Percentiles rank a stretch among this genome's conserved stretches.
Evolutionary conservation across 163 green algal species (phyloP).

Genomic region (Chlorella variabilis): DNA sequence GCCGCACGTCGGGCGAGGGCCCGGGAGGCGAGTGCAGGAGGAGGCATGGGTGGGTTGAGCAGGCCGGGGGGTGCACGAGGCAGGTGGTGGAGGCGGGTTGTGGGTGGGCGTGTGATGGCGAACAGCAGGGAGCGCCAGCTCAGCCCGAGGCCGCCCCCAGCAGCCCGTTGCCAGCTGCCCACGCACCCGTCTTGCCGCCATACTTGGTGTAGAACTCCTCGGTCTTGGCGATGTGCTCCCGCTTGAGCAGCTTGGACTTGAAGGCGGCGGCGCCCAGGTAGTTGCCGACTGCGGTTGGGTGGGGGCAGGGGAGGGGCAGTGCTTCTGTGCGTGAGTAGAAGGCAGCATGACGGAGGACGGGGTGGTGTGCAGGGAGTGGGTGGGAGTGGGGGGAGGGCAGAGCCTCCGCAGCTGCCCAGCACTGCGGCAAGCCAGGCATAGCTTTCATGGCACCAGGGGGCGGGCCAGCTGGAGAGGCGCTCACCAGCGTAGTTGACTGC

Average conservation of each 20-base stretch:
- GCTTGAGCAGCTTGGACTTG: constrained; percentile 58
- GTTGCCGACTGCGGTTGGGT: constrained; percentile 62
- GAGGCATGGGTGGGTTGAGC: too few relatives aligned
- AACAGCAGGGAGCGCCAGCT: too few relatives aligned
- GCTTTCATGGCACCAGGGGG: too few relatives aligned
- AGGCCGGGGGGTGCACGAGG: too few relatives aligned
- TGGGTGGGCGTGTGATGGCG: too few relatives aligned
- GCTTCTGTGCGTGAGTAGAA: neutral
- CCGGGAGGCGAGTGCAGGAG: too few relatives aligned
- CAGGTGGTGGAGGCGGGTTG: too few relatives aligned
- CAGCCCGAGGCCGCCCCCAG: too few relatives aligned
- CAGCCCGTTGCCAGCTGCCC: too few relatives aligned
- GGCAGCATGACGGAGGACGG: too few relatives aligned
- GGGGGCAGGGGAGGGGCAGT: neutral
- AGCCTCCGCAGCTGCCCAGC: constrained; percentile 72
- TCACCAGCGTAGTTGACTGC: constrained; percentile 85
- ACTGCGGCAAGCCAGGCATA: constrained; percentile 76
- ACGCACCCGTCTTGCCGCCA: constrained; percentile 80
- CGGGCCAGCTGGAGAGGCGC: neutral
- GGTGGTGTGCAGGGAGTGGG: too few relatives aligned
- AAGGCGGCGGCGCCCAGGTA: constrained; percentile 67
- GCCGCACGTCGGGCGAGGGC: too few relatives aligned
- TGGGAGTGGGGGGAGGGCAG: neutral
- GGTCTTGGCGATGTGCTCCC: constrained; percentile 80
- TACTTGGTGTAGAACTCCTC: constrained; percentile 83